A percentile compares a stretch with the other conserved stretches of the same genome.
These are phyloP conservation scores for Amorphotheca resinae DNA, from an alignment of 495 filamentous ascomycete genomes.

Conservation along the genomic window DNA sequence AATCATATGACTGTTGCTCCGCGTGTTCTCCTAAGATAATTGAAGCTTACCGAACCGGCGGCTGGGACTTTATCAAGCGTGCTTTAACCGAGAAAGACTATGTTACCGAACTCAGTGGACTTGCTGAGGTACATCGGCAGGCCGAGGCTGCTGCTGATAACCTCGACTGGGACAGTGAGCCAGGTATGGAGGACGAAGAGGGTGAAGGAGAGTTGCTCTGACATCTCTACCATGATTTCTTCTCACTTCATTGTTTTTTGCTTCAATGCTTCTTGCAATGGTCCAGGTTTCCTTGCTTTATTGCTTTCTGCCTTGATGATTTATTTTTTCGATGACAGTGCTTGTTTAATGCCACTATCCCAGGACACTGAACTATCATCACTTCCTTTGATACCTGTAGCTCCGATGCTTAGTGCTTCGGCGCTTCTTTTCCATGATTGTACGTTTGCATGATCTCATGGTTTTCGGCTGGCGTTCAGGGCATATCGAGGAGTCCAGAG, in stretches of 20 bases:
- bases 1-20: slow-evolving; percentile 81
- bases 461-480: no score
- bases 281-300: no score
- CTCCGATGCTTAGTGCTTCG: no score
- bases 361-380: no score
- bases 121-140: slow-evolving; percentile 78
- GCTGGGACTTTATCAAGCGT: slow-evolving; percentile 81
- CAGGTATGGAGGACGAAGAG: slow-evolving; percentile 27
- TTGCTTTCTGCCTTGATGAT: no score
- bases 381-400: no score
- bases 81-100: slow-evolving; percentile 77
- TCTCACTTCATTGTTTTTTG: slow-evolving; percentile 1
- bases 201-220: slow-evolving; percentile 27
- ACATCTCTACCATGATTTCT: neutral
- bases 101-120: slow-evolving; percentile 79
- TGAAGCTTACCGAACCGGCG: slow-evolving; percentile 54
- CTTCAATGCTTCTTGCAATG: neutral
- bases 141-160: slow-evolving; percentile 57
- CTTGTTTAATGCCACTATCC: no score
- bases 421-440: no score
- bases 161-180: slow-evolving; percentile 48
- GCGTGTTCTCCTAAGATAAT: slow-evolving; percentile 75
- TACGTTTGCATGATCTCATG: no score
- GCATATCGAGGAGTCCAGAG: no score
- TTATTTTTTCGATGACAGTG: no score